Evolutionary conservation across 179 eudicot genomes (phyloP), one percentile per base, ranked within the genome.

Genomic region (Dionaea muscipula): DNA sequence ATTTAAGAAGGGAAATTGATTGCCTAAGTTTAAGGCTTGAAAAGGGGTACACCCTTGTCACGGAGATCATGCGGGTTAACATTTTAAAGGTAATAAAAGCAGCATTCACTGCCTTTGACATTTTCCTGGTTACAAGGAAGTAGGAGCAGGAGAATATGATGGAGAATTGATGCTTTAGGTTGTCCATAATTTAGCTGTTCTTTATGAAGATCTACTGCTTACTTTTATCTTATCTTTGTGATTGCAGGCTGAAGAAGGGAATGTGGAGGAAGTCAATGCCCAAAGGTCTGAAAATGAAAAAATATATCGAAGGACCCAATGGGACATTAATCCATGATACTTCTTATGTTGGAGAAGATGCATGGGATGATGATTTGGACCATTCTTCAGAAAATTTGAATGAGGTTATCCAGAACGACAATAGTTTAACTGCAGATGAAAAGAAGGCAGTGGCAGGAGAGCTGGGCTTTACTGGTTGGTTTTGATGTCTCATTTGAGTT

Each of bases 201-300:
- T 11, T 31, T 11, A 31, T 31, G 10, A 31, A n/a, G n/a, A n/a
- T n/a, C 3, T n/a, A 38, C 5, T 3, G n/a, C 8, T 48, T 5
- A 11, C 15, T 23, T 22, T 8, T 23, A 10, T 48, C 13, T 48
- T 0, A 2, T 12, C 13, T 10, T 1, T 7, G 51, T 19, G 25
- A 33, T 31, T 72, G 63, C 60, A 89, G 97, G 75, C 64, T 79
- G 57, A 85, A 89, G 68, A 78, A 79, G 56, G 82, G 86, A 51
- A 68, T 83, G 67, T 89, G 97, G 97, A 83, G 88, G 72, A 89
- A 85, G 75, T 70, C 82, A 24, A 75, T 73, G 53, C 97, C 97
- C 19, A 89, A 83, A 70, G 97, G 97, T 51, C 74, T 89, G 50
- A 85, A 73, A 68, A 67, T 89, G 78, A 89, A 85, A 77, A 89